Conservation (phyloP, 1,284 basidiomycete genomes). For the Sphaerobolus stellatus region DNA sequence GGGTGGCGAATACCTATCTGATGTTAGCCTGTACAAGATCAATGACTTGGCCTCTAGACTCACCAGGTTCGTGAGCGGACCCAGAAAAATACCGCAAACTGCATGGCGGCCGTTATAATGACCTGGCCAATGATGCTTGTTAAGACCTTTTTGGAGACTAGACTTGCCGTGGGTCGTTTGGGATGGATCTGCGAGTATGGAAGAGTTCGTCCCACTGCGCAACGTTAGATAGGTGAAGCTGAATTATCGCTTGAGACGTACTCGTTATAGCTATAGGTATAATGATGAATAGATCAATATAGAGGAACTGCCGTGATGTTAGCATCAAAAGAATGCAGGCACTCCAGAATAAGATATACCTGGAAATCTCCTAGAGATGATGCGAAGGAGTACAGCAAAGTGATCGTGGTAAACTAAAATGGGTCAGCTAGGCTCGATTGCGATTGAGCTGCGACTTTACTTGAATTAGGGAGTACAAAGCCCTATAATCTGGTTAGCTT, state of each 20-base stretch:
- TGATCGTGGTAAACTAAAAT: constrained; percentile 62
- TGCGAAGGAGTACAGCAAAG: constrained; percentile 93
- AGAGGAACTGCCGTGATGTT: constrained; percentile 70
- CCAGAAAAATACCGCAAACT: constrained; percentile 90
- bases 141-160: constrained; percentile 95
- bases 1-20: constrained; percentile 64
- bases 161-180: constrained; percentile 92
- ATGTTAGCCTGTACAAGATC: constrained; percentile 1
- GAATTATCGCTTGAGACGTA: constrained; percentile 42
- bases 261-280: constrained; percentile 95
- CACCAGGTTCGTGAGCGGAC: constrained; percentile 83
- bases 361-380: constrained; percentile 97
- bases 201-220: constrained; percentile 87
- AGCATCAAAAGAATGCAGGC: too few species aligned
- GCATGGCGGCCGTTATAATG: constrained; percentile 79
- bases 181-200: constrained; percentile 86
- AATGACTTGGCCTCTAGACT: too few species aligned
- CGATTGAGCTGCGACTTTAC: too few species aligned
- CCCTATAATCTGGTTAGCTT: too few species aligned
- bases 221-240: constrained; percentile 3
- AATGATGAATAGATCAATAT: constrained; percentile 97
- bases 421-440: constrained; percentile 31
- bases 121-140: constrained; percentile 94
- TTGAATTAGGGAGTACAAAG: constrained; percentile 88
- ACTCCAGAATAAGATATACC: constrained; percentile 49